Conservation (phyloP, 257 asterid genomes). For the Leptodermis oblonga region DNA sequence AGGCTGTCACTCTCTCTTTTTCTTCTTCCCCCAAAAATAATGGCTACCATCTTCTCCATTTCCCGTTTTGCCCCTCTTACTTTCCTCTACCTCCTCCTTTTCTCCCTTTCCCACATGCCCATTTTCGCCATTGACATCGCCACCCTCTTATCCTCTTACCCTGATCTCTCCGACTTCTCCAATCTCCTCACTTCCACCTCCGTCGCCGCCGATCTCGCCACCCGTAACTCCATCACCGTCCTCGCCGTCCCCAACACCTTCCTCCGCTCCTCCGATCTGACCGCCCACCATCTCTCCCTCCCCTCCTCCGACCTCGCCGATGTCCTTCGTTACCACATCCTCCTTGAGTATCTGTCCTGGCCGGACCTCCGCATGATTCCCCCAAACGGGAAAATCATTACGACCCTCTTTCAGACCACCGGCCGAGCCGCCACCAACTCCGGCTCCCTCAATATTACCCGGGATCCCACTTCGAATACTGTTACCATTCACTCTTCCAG, state of each 20-base stretch:
- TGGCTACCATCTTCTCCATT: constrained; percentile 43
- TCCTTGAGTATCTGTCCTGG: constrained; percentile 60
- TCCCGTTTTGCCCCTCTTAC: constrained; percentile 50
- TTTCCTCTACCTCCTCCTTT: constrained; percentile 46
- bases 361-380: constrained; percentile 63
- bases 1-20: constrained; percentile 18
- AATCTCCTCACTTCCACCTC: constrained; percentile 59
- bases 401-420: constrained; percentile 73
- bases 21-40: constrained; percentile 27
- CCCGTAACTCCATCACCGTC: constrained; percentile 54
- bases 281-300: constrained; percentile 16
- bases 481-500: constrained; percentile 50
- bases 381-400: constrained; percentile 46
- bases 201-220: constrained; percentile 59
- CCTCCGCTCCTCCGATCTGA: constrained; percentile 39
- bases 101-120: constrained; percentile 27
- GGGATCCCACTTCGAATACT: constrained; percentile 28
- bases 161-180: constrained; percentile 59
- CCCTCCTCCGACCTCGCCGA: constrained; percentile 48
- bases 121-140: constrained; percentile 47
- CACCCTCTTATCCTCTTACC: constrained; percentile 46
- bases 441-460: constrained; percentile 67
- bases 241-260: constrained; percentile 64
- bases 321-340: constrained; percentile 78
- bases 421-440: constrained; percentile 59